Base-by-base conservation (phyloP, 2,329 filamentous ascomycete genomes). In the Diaporthe ilicicola region DNA sequence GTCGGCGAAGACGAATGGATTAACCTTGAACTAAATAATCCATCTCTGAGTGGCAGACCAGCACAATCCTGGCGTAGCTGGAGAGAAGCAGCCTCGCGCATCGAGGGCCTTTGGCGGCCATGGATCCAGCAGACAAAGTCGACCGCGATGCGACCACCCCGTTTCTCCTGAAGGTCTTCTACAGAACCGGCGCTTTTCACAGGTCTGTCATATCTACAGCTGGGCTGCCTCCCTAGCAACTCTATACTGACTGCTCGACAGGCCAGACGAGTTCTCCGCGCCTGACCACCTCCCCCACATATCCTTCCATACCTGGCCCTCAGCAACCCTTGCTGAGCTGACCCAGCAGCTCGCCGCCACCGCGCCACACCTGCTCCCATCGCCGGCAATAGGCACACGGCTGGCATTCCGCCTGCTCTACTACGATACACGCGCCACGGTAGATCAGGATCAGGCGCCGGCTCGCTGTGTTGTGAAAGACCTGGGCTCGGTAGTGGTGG, bases 371-470 rank as follows among this genome's bases (percentile, higher is more conserved):
- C 83, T 94, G 24, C 87, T 97, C 3, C 94, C 94, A 0, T 84
- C 87, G 46, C 93, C 93, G 0, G 89, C 91, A 8, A 87, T 94
- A 50, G 95, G 95, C 72, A 95, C 94, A 10, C 90, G 95, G 67
- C 87, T 98, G n/a, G 91, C 90, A 72, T 98, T 96, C 82, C 92
- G 95, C 59, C 88, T 97, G 22, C 90, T 98, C 67, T 97, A 93
- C 79, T 92, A 93, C 1, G 94, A 97, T 80, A 89, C 92, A 29
- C 82, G 79, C 27, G 24, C 65, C 66, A 24, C 56, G 59, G 39
- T 74, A 68, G 44, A 78, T 78, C 69, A 74, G 78, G 69, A 74
- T 78, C 62, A 72, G 73, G 37, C 71, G 72, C 73, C 74, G 59
- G 89, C 73, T 12, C 88, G 91, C 39, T 97, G 93, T 82, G 86